phyloP scores from a whole-genome alignment of 371 early-diverging fungal species.

The Synchytrium microbalum region DNA sequence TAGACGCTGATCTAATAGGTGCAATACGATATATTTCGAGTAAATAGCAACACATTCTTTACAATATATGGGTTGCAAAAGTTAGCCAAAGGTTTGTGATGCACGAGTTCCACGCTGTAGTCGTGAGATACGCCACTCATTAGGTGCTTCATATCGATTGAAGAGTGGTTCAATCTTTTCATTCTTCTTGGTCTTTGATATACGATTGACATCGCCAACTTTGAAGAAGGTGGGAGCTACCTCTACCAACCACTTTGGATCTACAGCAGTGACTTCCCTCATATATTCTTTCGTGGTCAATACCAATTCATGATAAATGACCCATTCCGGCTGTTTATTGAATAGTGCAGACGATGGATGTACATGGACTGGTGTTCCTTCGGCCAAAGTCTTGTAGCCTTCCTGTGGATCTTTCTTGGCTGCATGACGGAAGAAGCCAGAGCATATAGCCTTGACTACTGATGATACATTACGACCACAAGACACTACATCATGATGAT shows the following conservation, averaged over 20 bases:
- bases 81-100: constrained; percentile 29
- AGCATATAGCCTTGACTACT: constrained; percentile 81
- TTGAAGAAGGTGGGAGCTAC: constrained; percentile 95
- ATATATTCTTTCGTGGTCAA: constrained; percentile 97
- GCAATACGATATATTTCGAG: too few species aligned
- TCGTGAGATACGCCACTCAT: constrained; percentile 43
- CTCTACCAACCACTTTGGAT: constrained; percentile 95
- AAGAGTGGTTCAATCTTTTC: constrained; percentile 89
- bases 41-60: too few species aligned
- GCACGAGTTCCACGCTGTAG: constrained; percentile 23
- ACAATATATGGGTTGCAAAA: too few species aligned
- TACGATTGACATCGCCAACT: constrained; percentile 82
- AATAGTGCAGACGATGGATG: constrained; percentile 93
- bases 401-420: constrained; percentile 96
- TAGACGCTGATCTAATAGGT: too few species aligned
- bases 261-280: constrained; percentile 92
- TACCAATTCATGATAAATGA: constrained; percentile 95
- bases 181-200: constrained; percentile 84
- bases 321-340: constrained; percentile 95
- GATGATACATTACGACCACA: constrained; percentile 88
- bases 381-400: constrained; percentile 93
- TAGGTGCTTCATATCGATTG: constrained; percentile 57
- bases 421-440: constrained; percentile 91
- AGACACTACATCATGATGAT: constrained; percentile 85
- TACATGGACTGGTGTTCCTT: constrained; percentile 94